A percentile compares a stretch with the other conserved stretches of the same genome.
Evolutionary conservation across 768 basidiomycete genomes (phyloP).

Genomic region (Trametes cinnabarina): DNA sequence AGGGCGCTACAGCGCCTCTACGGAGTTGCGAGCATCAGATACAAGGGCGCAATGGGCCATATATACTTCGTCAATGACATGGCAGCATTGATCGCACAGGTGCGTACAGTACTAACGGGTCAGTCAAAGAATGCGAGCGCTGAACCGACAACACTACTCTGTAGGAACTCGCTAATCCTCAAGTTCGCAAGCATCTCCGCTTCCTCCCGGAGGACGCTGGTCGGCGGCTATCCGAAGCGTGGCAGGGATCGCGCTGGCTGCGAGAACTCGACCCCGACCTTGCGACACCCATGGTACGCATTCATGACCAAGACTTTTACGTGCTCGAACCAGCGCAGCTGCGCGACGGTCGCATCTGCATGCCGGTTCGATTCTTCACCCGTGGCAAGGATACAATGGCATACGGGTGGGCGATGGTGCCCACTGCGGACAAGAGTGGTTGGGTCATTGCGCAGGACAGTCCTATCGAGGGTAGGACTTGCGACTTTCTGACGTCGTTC

Average conservation of each 20-base stretch:
- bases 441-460: background rate
- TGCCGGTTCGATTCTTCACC: too few relatives aligned
- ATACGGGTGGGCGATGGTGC: background rate
- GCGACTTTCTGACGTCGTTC: background rate
- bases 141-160: background rate
- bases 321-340: background rate
- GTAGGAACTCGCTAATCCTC: conserved; percentile 17
- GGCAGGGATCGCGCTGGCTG: conserved; percentile 5
- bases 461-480: too few relatives aligned
- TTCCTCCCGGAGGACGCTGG: conserved; percentile 2
- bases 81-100: conserved; percentile 3
- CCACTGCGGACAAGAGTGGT: too few relatives aligned
- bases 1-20: background rate
- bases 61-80: conserved; percentile 4
- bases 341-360: background rate
- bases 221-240: background rate
- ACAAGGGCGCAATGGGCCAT: conserved; percentile 3
- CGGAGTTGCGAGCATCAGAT: background rate
- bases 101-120: background rate
- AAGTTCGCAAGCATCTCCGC: conserved; percentile 2
- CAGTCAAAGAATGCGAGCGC: too few relatives aligned
- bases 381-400: too few relatives aligned
- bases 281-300: conserved; percentile 1
- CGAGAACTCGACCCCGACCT: background rate
- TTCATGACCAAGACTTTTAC: background rate